phyloP scores from a whole-genome alignment of 2,329 filamentous ascomycete genomes.

The Neopestalotiopsis rosae region DNA sequence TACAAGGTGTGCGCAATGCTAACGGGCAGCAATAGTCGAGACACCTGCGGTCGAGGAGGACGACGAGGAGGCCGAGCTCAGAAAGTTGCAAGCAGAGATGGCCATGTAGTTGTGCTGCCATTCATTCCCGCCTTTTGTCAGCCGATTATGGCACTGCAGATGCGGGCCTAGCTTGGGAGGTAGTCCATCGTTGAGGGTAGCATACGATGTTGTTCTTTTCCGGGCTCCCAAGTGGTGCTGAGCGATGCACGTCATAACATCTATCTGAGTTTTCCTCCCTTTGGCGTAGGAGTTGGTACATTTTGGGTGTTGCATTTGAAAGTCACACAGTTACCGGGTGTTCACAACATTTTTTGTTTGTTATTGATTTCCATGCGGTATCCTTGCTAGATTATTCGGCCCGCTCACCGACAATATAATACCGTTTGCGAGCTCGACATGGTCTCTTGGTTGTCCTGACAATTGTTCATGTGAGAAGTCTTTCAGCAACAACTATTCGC shows the following conservation, averaged over 20 bases:
- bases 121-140: constrained; percentile 20
- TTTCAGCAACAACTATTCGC: background rate
- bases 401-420: constrained; percentile 3
- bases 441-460: background rate
- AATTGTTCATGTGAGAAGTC: background rate
- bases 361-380: constrained; percentile 8
- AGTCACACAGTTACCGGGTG: constrained; percentile 10
- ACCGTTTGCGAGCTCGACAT: background rate
- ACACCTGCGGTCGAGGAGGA: constrained; percentile 70
- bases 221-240: constrained; percentile 5
- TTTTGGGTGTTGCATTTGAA: constrained; percentile 16
- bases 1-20: background rate
- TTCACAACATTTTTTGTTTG: constrained; percentile 16
- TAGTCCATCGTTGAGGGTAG: constrained; percentile 5
- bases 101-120: constrained; percentile 71
- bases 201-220: constrained; percentile 6
- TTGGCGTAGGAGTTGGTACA: constrained; percentile 22
- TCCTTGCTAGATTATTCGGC: constrained; percentile 20
- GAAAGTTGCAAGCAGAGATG: constrained; percentile 96
- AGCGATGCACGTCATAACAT: constrained; percentile 10
- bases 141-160: constrained; percentile 23
- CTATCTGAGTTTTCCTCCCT: constrained; percentile 17
- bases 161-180: constrained; percentile 20
- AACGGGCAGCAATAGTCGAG: constrained; percentile 35
- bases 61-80: constrained; percentile 93